Base-by-base conservation (phyloP, 495 filamentous ascomycete genomes). In the Lasiosphaeris hirsuta region DNA sequence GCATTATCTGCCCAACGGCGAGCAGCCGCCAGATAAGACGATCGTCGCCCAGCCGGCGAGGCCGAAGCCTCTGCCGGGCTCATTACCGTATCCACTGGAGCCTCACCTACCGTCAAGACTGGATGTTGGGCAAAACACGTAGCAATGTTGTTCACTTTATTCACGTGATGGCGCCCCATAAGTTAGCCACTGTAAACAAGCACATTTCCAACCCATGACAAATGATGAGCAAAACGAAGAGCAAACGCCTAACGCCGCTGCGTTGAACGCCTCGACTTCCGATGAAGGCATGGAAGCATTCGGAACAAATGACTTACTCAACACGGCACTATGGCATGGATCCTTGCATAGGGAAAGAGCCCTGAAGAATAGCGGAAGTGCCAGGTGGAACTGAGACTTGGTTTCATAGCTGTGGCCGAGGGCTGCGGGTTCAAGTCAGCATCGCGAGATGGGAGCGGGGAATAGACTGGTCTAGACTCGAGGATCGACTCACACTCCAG, bases 291-390 rank as follows among this genome's bases (percentile, higher is more conserved):
- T 17, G 18, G 10, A 7, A 35, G n/a, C 19, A 11, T 14, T 13
- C 10, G 30, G 13, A 39, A 35, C 34, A 38, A 5, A 30, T 2
- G 23, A 74, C 78, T 65, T 68, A 85, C 83, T 92, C 51, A 97
- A 72, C 14, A 88, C 78, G 43, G 90, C 89, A 33, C 87, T 82
- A 59, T 83, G 81, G 49, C 81, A 83, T 38, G 71, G 78, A n/a
- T 74, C 66, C 3, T 88, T 84, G 64, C 90, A 95, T 19, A 93
- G 66, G 33, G 84, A 74, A 40, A 96, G 74, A 2, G 92, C 88
- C 60, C 92, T 92, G 60, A 97, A 79, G 68, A 89, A 96, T 37
- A 97, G 76, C n/a, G 93, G 92, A 30, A 90, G 80, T 13, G 94
- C 88, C 7, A 96, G 84, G 56, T 90, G 88, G 59, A 87, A 81